Percentiles rank a stretch among this genome's conserved stretches.
phyloP scores from a whole-genome alignment of 2,329 filamentous ascomycete species.

The Aspergillus intermedius region DNA sequence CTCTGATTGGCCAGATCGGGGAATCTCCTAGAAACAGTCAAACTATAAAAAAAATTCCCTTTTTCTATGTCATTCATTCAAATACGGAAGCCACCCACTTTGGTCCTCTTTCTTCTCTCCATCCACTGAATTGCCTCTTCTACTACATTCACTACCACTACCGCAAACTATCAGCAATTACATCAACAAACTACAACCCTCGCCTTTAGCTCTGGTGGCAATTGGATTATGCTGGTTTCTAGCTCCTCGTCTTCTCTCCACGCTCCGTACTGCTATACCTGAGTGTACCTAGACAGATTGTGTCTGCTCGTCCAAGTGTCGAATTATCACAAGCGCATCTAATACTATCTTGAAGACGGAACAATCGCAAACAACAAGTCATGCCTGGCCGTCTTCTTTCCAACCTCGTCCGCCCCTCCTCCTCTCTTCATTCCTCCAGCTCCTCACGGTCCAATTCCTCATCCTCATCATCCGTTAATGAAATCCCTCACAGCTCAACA shows the following conservation, averaged over 20 bases:
- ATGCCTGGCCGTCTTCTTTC: conserved; percentile 38
- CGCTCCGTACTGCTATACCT: too few relatives aligned
- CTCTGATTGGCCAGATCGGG: not conserved
- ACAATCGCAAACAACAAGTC: not conserved
- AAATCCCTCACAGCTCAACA: conserved; percentile 17
- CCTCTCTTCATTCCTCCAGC: conserved; percentile 23
- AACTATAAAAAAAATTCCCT: not conserved
- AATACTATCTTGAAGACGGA: too few relatives aligned
- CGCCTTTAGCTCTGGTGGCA: not conserved
- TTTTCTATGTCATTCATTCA: not conserved
- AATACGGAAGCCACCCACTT: not conserved
- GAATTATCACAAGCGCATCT: too few relatives aligned
- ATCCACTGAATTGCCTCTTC: not conserved
- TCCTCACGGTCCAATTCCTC: conserved; percentile 29
- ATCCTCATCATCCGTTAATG: conserved; percentile 33
- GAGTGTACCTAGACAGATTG: too few relatives aligned
- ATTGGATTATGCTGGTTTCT: not conserved
- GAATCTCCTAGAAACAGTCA: not conserved
- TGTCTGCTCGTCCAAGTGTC: too few relatives aligned
- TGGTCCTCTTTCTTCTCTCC: not conserved
- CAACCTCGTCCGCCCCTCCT: conserved; percentile 32
- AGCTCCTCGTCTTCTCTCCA: too few relatives aligned
- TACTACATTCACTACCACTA: not conserved
- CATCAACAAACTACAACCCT: too few relatives aligned
- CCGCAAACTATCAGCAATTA: not conserved